Percentiles rank a stretch among this genome's conserved stretches.
phyloP scores from a whole-genome alignment of 192 early-diverging fungal genomes.

The Coemansia guatemalensis region DNA sequence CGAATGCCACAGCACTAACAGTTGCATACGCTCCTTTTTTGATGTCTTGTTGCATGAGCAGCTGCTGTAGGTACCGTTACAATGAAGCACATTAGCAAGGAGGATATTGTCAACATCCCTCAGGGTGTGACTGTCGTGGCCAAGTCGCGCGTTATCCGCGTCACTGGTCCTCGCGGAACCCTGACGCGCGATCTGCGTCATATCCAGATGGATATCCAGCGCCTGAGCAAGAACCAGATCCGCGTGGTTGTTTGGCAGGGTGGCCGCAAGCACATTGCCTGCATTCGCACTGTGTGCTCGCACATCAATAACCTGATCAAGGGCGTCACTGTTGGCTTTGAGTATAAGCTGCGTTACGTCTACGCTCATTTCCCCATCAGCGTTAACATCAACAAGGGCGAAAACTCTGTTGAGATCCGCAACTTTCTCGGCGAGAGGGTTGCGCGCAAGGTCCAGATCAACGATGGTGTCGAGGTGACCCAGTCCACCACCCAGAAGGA shows the following conservation, averaged over 20 bases:
- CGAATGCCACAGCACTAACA: no score
- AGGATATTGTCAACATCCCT: slow-evolving; percentile 88
- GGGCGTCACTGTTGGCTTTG: slow-evolving; percentile 97
- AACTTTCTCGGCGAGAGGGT: slow-evolving; percentile 99
- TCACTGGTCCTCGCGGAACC: slow-evolving; percentile 89
- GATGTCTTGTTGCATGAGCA: no score
- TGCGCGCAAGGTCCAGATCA: slow-evolving; percentile 80
- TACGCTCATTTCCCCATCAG: slow-evolving; percentile 99
- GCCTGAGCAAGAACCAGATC: slow-evolving; percentile 67
- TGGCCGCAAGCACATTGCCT: slow-evolving; percentile 95
- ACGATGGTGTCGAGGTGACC: slow-evolving; percentile 78
- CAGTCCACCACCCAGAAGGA: slow-evolving; percentile 88
- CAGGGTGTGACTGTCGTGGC: slow-evolving; percentile 79
- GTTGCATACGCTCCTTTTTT: no score
- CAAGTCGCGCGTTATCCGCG: slow-evolving; percentile 86
- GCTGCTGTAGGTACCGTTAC: slow-evolving; percentile 11
- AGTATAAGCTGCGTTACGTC: slow-evolving; percentile 99
- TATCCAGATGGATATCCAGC: slow-evolving; percentile 88
- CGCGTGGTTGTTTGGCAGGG: slow-evolving; percentile 93
- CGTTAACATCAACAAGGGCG: slow-evolving; percentile 78
- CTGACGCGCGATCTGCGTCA: slow-evolving; percentile 91
- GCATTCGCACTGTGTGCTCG: slow-evolving; percentile 95
- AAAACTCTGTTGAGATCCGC: slow-evolving; percentile 87
- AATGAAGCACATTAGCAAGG: slow-evolving; percentile 93
- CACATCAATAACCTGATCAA: slow-evolving; percentile 97